Conservation (phyloP, 768 basidiomycete genomes). For the Dictyophora rubrovolvata region DNA sequence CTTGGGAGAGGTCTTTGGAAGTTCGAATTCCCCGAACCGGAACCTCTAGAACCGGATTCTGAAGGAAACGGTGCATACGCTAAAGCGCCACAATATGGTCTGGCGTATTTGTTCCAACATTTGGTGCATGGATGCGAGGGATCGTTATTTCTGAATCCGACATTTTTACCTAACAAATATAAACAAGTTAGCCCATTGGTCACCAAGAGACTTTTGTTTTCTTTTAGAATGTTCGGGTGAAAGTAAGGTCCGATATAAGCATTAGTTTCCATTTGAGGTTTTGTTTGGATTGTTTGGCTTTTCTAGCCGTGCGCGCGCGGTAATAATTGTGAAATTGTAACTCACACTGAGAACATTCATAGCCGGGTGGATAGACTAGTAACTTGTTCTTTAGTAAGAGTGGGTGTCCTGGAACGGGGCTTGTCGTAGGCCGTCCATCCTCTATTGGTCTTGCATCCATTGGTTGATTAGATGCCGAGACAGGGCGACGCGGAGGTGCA, state of each 20-base stretch:
- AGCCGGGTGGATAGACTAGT: constrained; percentile 59
- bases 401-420: constrained; percentile 57
- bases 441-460: constrained; percentile 17
- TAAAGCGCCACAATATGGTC: constrained; percentile 50
- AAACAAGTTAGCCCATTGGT: neutral
- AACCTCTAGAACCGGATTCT: constrained; percentile 15
- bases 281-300: too few species aligned
- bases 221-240: neutral
- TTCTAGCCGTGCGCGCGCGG: too few species aligned
- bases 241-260: neutral
- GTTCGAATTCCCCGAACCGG: constrained; percentile 12
- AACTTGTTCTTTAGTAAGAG: constrained; percentile 50
- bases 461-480: neutral
- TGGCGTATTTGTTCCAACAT: constrained; percentile 67
- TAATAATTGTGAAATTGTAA: neutral
- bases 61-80: constrained; percentile 34
- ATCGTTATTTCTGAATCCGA: constrained; percentile 62
- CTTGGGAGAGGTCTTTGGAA: constrained; percentile 31
- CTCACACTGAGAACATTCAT: constrained; percentile 61
- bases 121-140: constrained; percentile 56
- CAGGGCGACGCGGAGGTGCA: constrained; percentile 9
- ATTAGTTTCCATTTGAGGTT: too few species aligned
- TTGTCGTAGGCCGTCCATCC: constrained; percentile 53
- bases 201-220: neutral
- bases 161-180: constrained; percentile 47